Percentiles rank a stretch among this genome's conserved stretches.
Conservation (phyloP, 306 rosid genomes). For the Begonia fuchsioides region DNA sequence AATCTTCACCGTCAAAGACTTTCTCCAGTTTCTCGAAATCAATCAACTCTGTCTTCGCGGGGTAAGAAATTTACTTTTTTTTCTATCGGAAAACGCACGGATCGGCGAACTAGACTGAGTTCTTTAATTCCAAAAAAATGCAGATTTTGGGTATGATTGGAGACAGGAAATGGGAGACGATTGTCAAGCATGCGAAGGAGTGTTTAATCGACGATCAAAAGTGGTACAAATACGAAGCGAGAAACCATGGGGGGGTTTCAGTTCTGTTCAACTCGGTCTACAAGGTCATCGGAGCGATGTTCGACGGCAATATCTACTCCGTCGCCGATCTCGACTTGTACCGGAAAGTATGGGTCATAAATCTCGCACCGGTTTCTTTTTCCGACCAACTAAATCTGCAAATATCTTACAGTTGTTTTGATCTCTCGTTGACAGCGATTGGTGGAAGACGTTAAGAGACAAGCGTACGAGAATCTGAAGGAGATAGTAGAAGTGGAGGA, state of each 20-base stretch:
- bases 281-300: background rate
- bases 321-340: background rate
- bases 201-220: constrained; percentile 22
- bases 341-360: background rate
- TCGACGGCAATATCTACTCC: background rate
- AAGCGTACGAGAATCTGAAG: background rate
- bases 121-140: constrained; percentile 5
- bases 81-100: background rate
- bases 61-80: constrained; percentile 6
- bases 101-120: background rate
- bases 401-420: background rate
- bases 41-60: constrained; percentile 5
- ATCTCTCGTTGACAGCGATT: constrained; percentile 5
- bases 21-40: constrained; percentile 1
- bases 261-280: constrained; percentile 4
- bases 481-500: background rate
- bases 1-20: constrained; percentile 3
- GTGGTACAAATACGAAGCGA: constrained; percentile 2
- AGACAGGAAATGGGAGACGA: constrained; percentile 20
- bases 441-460: constrained; percentile 2
- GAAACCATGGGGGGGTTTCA: constrained; percentile 4
- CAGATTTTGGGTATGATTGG: constrained; percentile 32
- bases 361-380: background rate
- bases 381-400: background rate
- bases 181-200: constrained; percentile 34